Percentiles rank a stretch among this genome's conserved stretches.
These are phyloP conservation scores for Trametes versicolor DNA, from an alignment of 1,284 basidiomycete species.

Conservation along the genomic window DNA sequence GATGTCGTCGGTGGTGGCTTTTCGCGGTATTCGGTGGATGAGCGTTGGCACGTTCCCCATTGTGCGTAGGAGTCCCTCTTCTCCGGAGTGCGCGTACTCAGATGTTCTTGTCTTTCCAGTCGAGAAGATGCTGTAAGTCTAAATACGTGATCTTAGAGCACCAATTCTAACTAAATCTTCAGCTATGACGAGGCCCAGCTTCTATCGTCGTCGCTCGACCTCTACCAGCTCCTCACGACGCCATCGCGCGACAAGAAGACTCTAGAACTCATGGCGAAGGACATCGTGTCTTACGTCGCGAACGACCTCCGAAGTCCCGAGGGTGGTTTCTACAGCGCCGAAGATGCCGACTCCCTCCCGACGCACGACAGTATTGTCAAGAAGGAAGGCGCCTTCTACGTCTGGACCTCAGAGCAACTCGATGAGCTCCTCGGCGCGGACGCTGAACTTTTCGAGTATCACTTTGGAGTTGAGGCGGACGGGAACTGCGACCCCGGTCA, in stretches of 20 bases:
- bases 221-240: conserved; percentile 40
- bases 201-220: conserved; percentile 37
- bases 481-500: conserved; percentile 54
- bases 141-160: too few species aligned
- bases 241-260: conserved; percentile 40
- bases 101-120: conserved; percentile 32
- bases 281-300: conserved; percentile 50
- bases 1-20: conserved; percentile 56
- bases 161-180: neutral
- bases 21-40: conserved; percentile 55
- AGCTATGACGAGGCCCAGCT: conserved; percentile 55
- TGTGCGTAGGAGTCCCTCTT: conserved; percentile 36
- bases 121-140: conserved; percentile 56
- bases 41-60: conserved; percentile 55
- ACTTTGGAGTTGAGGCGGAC: conserved; percentile 48
- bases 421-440: conserved; percentile 46
- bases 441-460: conserved; percentile 44
- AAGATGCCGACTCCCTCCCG: conserved; percentile 55
- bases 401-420: conserved; percentile 51
- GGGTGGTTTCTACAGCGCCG: conserved; percentile 54
- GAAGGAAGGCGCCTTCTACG: conserved; percentile 57
- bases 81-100: neutral
- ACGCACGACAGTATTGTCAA: conserved; percentile 40
- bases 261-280: conserved; percentile 37
- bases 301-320: conserved; percentile 47